Percentiles rank a stretch among this genome's conserved stretches.
Conservation (phyloP, 2,329 filamentous ascomycete genomes). For the Basipetospora chlamydospora region DNA sequence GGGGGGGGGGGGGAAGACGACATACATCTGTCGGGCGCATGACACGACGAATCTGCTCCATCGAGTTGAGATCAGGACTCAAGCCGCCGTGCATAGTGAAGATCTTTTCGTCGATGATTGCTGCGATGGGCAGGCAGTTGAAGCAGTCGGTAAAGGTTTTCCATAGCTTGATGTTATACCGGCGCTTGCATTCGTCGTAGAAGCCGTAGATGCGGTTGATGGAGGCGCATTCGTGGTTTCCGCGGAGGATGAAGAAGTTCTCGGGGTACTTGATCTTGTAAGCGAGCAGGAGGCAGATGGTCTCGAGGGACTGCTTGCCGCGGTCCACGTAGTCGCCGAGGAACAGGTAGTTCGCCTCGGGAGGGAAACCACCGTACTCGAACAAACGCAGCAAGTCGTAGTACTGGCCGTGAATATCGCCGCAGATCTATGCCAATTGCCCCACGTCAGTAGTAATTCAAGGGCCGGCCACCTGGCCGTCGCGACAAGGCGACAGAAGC, state of each 20-base stretch:
- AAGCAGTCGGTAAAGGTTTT: constrained; percentile 97
- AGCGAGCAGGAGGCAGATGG: constrained; percentile 79
- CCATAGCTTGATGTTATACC: constrained; percentile 95
- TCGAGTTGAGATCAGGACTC: constrained; percentile 81
- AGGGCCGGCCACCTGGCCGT: no score
- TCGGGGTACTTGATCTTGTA: constrained; percentile 97
- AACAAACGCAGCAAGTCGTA: constrained; percentile 94
- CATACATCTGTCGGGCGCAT: constrained; percentile 88
- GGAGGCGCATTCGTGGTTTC: constrained; percentile 94
- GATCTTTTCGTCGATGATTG: constrained; percentile 95
- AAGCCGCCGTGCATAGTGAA: constrained; percentile 94
- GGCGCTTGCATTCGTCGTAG: constrained; percentile 94
- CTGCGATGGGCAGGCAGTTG: constrained; percentile 85
- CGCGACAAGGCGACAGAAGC: no score
- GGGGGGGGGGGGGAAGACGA: no score
- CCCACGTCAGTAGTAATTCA: no score
- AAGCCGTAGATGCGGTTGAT: constrained; percentile 93
- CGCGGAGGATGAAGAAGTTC: constrained; percentile 90
- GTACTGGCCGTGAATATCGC: constrained; percentile 93
- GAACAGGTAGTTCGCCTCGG: constrained; percentile 83
- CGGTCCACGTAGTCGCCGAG: constrained; percentile 93
- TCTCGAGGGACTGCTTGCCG: constrained; percentile 90
- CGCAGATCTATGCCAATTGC: no score
- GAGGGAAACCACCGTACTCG: constrained; percentile 96
- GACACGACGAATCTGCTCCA: constrained; percentile 97